Evolutionary conservation across 2,329 filamentous ascomycete species (phyloP), one percentile per base, ranked within the genome.

Genomic region (Fusarium nisikadoi): DNA sequence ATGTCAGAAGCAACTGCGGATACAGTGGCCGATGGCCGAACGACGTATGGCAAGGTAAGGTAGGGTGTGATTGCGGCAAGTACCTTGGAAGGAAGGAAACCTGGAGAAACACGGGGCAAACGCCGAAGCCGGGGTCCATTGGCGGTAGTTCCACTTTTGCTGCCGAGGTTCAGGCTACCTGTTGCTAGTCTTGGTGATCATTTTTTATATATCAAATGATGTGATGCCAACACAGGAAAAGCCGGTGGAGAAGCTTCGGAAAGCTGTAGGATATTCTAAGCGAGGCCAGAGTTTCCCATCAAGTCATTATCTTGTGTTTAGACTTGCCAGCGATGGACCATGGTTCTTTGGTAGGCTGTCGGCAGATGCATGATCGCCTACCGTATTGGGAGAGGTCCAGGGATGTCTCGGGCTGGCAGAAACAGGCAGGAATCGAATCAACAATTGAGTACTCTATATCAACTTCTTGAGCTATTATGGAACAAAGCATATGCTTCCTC

Each of bases 41-140:
- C 47, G 45, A 70, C 27, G 19, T 16, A 33, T 16, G 13, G 19
- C 11, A 39, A 41, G 19, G 38, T 35, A 27, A 19, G 31, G 27
- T 55, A 63, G 50, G 50, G 50, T 69, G 57, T 62, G 69, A 65
- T 65, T 56, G 58, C 57, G 47, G 52, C 39, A 39, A 46, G 59
- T 46, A 39, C n/a, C 42, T 47, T 38, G 45, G 59, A 39, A 49
- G 56, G 61, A 72, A 61, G 63, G 70, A 76, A 77, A 77, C 70
- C 75, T 76, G 76, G 74, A 76, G 75, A 76, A 77, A 61, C 66
- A 77, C 75, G 73, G 75, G 75, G 65, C 64, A 43, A 56, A 68
- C 46, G 65, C 75, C 75, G 73, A 76, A 75, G 75, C 75, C 71
- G 67, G 75, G 71, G 63, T 64, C 47, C 43, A 64, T 42, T 67